Evolutionary conservation across 306 rosid genomes (phyloP), one percentile per base, ranked within the genome.

Genomic region (Medicago arabica): DNA sequence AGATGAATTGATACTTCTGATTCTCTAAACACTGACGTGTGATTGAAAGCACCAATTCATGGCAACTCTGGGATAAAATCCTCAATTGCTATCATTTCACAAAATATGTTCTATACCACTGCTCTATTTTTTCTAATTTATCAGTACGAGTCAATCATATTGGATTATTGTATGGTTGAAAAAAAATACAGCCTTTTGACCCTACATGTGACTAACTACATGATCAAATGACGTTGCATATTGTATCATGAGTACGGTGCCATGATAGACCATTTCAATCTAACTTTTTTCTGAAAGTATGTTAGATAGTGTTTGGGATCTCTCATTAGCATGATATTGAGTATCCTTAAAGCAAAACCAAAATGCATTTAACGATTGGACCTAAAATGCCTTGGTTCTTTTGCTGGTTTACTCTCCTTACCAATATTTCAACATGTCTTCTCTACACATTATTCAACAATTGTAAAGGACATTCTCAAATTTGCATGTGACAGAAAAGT

Each of bases 371-470:
- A 8, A 55, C 18, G 34, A 21, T 55, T 55, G 15, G 62, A 2
- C 31, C 62, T 19, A 9, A 55, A 55, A 6, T 55, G 18, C 10
- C 31, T 9, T 38, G 9, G 34, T 9, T 55, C 34, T 10, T 7
- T 5, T 4, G 6, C 62, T 21, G 15, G 62, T 55, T 34, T 55
- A 21, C 34, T n/a, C 34, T 9, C 34, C 62, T 18, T 55, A 55
- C 14, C 14, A 55, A 55, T 55, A 21, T 21, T 55, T 55, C 34
- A 55, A 55, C 62, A 21, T 25, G 34, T 21, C 34, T 55, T 21
- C 34, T 18, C 62, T 28, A 55, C 57, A 61, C 23, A 62, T 50
- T 49, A 71, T 63, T 78, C 57, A 61, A 71, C 19, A 4, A 8
- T 16, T 39, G 2, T 25, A 25, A 25, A 25, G 31, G 31, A 1